phyloP scores from a whole-genome alignment of 1,139 yeast species.

The Sugiyamaella xylanicola region DNA sequence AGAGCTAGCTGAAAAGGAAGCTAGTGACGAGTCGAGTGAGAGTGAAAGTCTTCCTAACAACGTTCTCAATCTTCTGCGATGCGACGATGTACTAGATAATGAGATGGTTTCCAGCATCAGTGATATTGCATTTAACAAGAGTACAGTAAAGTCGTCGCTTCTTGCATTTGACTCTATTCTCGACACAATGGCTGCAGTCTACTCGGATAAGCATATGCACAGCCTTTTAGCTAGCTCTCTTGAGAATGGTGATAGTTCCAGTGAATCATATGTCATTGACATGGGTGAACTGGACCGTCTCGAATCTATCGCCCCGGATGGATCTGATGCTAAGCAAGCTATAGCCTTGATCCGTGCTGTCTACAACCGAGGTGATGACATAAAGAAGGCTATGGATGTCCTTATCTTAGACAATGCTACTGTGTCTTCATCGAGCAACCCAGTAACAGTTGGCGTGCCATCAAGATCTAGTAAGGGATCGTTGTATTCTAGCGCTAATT shows the following conservation, averaged over 20 bases:
- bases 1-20: constrained; percentile 4
- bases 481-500: constrained; percentile 5
- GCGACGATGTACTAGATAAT: constrained; percentile 15
- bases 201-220: constrained; percentile 10
- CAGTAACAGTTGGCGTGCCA: too few species aligned
- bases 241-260: constrained; percentile 13
- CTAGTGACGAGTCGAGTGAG: background rate
- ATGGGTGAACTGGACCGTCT: background rate
- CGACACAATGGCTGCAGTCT: constrained; percentile 10
- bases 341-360: constrained; percentile 10
- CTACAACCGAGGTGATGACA: constrained; percentile 6
- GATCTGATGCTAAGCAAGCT: constrained; percentile 13
- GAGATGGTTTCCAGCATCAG: constrained; percentile 3
- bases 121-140: constrained; percentile 4
- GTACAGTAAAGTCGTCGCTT: background rate
- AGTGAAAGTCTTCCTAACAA: constrained; percentile 9
- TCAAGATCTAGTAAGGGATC: background rate
- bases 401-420: background rate
- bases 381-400: constrained; percentile 13
- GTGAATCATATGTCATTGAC: constrained; percentile 11
- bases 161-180: constrained; percentile 13
- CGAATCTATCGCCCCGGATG: constrained; percentile 6
- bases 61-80: constrained; percentile 1
- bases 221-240: constrained; percentile 2
- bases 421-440: background rate